phyloP scores from a whole-genome alignment of 192 early-diverging fungal species.

The Backusella luteola region DNA sequence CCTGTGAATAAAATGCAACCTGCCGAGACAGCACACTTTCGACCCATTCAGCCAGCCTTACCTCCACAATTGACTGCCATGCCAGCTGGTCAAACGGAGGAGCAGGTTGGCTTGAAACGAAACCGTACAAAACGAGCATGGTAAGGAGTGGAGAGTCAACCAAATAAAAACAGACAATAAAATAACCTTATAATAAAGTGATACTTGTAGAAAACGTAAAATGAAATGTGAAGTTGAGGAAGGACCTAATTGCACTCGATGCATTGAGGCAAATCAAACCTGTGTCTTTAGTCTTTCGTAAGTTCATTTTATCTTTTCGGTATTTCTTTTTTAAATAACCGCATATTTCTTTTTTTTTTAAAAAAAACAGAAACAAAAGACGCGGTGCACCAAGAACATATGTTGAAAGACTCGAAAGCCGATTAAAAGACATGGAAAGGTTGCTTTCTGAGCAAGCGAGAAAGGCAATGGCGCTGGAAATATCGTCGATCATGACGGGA shows the following conservation, averaged over 20 bases:
- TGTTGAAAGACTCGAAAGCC: constrained; percentile 28
- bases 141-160: not conserved
- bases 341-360: not conserved
- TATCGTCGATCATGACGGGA: not conserved
- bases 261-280: not conserved
- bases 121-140: not conserved
- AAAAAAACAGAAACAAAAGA: constrained; percentile 13
- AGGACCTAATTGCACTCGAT: not conserved
- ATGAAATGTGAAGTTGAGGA: not conserved
- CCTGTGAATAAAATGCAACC: not conserved
- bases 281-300: not conserved
- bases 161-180: no score
- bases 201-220: constrained; percentile 1
- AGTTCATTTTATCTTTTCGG: not conserved
- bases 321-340: not conserved
- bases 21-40: not conserved
- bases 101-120: not conserved
- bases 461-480: not conserved
- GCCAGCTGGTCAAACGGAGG: not conserved
- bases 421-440: constrained; percentile 29
- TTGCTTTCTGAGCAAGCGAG: constrained; percentile 2
- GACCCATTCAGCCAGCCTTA: not conserved
- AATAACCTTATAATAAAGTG: not conserved
- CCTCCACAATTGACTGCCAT: not conserved
- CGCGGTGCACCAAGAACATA: constrained; percentile 32